Conservation (phyloP, 495 filamentous ascomycete species). For the Penicillium paradoxum region DNA sequence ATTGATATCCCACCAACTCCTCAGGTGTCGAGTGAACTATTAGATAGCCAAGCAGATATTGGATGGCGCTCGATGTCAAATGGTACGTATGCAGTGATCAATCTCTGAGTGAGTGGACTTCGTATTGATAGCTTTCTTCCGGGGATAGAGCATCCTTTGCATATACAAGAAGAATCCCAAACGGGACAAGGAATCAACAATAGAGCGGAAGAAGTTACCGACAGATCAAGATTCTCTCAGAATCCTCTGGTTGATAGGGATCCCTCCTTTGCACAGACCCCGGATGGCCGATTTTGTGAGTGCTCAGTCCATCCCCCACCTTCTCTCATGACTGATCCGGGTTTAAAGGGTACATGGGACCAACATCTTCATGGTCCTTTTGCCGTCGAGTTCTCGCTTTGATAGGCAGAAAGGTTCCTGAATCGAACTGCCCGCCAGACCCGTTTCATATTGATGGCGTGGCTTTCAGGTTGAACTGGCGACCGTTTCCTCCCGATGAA, state of each 20-base stretch:
- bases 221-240: conserved; percentile 21
- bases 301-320: not conserved
- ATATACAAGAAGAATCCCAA: not conserved
- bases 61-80: conserved; percentile 5
- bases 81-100: not conserved
- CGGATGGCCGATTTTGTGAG: conserved; percentile 30
- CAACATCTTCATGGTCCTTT: conserved; percentile 34
- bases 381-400: conserved; percentile 28
- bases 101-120: not conserved
- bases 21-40: not conserved
- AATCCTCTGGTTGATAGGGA: conserved; percentile 31
- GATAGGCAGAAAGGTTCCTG: conserved; percentile 23
- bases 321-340: not conserved
- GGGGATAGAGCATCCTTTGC: conserved; percentile 6
- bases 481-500: conserved; percentile 23
- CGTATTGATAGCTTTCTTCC: not conserved
- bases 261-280: conserved; percentile 25
- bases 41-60: not conserved
- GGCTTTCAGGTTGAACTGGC: conserved; percentile 36
- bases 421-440: conserved; percentile 24
- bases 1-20: conserved; percentile 2
- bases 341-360: conserved; percentile 29
- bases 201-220: conserved; percentile 13
- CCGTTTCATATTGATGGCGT: conserved; percentile 34
- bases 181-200: not conserved